Conservation (phyloP, 305 asterid species). For the Fraxinus sp. region DNA sequence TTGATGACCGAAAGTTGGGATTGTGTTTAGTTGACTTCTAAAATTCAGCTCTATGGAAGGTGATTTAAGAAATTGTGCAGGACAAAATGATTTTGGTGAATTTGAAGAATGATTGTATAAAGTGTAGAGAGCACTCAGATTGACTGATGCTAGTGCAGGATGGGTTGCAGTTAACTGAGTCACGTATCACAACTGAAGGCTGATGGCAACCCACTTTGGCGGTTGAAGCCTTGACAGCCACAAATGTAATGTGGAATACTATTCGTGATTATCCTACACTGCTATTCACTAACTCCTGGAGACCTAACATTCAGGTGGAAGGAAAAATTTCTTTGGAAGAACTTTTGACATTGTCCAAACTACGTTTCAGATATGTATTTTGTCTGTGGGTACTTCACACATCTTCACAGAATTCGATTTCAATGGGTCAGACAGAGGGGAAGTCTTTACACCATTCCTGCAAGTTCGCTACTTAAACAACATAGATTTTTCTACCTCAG, state of each 20-base stretch:
- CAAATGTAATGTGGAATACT: not conserved
- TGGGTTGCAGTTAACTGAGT: not conserved
- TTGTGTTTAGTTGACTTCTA: not conserved
- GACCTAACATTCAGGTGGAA: not conserved
- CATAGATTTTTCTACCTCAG: not conserved
- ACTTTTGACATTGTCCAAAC: not conserved
- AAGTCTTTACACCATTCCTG: not conserved
- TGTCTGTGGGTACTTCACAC: not conserved
- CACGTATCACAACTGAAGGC: not conserved
- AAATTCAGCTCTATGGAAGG: not conserved
- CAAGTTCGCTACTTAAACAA: not conserved
- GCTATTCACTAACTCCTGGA: not conserved
- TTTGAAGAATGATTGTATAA: not conserved
- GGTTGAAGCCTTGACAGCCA: not conserved
- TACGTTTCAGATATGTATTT: not conserved
- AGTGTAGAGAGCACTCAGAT: not conserved
- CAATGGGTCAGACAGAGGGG: not conserved
- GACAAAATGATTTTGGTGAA: not conserved
- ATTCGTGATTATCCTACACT: not conserved
- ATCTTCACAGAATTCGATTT: not conserved
- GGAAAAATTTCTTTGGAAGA: not conserved
- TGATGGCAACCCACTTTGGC: not conserved
- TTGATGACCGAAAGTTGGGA: not conserved
- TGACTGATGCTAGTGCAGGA: not conserved
- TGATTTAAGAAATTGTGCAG: not conserved